Evolutionary conservation across 176 grass and related monocot species (phyloP).

Genomic region (Poa pratensis): DNA sequence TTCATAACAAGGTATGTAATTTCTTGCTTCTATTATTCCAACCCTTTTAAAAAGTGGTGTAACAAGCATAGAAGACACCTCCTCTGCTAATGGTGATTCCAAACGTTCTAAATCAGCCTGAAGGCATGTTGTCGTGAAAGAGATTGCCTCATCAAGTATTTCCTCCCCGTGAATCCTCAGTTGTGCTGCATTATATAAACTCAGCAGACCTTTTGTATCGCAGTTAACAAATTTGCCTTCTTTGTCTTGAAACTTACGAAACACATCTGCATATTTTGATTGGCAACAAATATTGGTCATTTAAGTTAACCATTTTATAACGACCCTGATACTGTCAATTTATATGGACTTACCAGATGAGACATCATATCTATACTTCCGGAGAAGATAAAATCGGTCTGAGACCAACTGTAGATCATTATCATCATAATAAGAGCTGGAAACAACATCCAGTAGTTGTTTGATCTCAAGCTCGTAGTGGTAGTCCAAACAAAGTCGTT

Average conservation of each 20-base stretch:
- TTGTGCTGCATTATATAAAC: constrained; percentile 39
- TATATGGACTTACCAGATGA: constrained; percentile 27
- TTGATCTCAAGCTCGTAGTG: constrained; percentile 23
- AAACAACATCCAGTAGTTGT: background rate
- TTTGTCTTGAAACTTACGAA: constrained; percentile 25
- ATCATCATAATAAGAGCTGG: constrained; percentile 5
- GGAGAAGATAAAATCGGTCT: constrained; percentile 36
- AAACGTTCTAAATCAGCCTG: background rate
- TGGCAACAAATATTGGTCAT: background rate
- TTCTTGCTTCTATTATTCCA: background rate
- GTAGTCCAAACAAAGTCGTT: constrained; percentile 33
- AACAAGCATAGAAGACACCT: background rate
- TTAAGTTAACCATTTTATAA: background rate
- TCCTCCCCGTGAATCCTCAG: background rate
- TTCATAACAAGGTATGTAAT: background rate
- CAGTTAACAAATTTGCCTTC: background rate
- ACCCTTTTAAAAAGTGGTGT: constrained; percentile 19
- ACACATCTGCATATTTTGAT: constrained; percentile 38
- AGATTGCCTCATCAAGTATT: background rate
- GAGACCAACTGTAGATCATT: constrained; percentile 32
- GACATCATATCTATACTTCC: constrained; percentile 30
- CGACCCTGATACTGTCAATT: no score
- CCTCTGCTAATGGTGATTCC: background rate
- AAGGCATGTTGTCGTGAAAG: background rate
- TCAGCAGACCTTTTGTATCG: constrained; percentile 16